These are phyloP conservation scores for Scytalidium lignicola DNA, from an alignment of 2,329 filamentous ascomycete species.

Conservation along the genomic window DNA sequence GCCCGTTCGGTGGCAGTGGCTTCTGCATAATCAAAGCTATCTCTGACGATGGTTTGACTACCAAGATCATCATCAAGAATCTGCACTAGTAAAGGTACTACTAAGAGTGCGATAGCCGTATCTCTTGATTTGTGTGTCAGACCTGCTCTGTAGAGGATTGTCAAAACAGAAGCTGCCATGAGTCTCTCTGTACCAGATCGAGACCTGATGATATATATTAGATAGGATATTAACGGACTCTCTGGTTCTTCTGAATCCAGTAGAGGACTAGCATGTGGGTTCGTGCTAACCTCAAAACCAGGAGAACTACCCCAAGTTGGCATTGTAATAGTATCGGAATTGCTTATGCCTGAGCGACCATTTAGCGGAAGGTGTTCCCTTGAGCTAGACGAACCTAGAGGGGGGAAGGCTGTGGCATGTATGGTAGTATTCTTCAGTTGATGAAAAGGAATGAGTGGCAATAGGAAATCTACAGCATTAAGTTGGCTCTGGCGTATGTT, in stretches of 20 bases:
- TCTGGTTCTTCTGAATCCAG: conserved; percentile 54
- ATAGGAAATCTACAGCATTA: conserved; percentile 59
- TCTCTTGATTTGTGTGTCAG: conserved; percentile 61
- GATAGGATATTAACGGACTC: conserved; percentile 67
- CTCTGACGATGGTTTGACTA: conserved; percentile 32
- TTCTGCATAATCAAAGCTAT: conserved; percentile 31
- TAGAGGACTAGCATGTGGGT: conserved; percentile 22
- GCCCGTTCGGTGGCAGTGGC: conserved; percentile 38
- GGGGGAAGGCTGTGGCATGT: conserved; percentile 46
- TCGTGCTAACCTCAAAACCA: conserved; percentile 8
- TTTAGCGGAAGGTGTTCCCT: conserved; percentile 30
- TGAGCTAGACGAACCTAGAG: conserved; percentile 40
- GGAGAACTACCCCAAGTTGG: conserved; percentile 16
- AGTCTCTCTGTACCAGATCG: conserved; percentile 54
- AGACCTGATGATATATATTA: conserved; percentile 59
- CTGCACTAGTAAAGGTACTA: conserved; percentile 65
- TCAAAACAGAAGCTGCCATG: conserved; percentile 64
- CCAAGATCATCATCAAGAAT: conserved; percentile 53
- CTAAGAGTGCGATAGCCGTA: conserved; percentile 57
- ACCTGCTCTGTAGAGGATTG: conserved; percentile 63
- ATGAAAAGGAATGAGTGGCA: conserved; percentile 49
- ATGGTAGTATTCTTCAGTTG: conserved; percentile 29
- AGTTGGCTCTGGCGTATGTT: conserved; percentile 28
- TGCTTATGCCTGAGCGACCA: conserved; percentile 15
- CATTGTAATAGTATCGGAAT: conserved; percentile 13